Evolutionary conservation across 2,329 filamentous ascomycete genomes (phyloP).

Genomic region (Paecilomyces fulvus): DNA sequence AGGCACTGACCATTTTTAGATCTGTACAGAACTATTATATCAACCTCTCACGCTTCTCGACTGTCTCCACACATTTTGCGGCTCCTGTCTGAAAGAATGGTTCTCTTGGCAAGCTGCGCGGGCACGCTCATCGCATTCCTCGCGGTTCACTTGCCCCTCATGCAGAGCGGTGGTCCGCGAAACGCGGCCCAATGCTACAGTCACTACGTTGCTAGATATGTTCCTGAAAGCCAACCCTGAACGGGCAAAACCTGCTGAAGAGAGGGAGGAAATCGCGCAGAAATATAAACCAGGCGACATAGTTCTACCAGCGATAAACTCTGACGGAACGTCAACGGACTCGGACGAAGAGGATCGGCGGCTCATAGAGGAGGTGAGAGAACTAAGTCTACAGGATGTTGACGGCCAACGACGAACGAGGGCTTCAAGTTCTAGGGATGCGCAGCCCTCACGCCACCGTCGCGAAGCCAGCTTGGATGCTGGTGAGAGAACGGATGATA

Average conservation of each 20-base stretch:
- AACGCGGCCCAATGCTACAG: slow-evolving; percentile 82
- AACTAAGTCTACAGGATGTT: slow-evolving; percentile 56
- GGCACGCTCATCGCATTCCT: slow-evolving; percentile 25
- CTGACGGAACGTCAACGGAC: slow-evolving; percentile 20
- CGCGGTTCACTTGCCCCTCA: slow-evolving; percentile 79
- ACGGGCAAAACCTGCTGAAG: slow-evolving; percentile 58
- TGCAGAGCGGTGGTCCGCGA: slow-evolving; percentile 81
- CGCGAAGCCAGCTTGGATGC: slow-evolving; percentile 30
- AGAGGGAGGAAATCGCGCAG: slow-evolving; percentile 66
- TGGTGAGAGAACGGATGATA: slow-evolving; percentile 31
- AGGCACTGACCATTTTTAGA: slow-evolving; percentile 45
- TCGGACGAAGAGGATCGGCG: slow-evolving; percentile 57
- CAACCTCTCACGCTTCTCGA: slow-evolving; percentile 86
- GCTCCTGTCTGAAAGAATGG: slow-evolving; percentile 92
- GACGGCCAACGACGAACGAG: slow-evolving; percentile 15
- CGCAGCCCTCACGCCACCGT: slow-evolving; percentile 16
- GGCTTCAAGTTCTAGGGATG: slow-evolving; percentile 17
- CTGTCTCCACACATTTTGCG: slow-evolving; percentile 93
- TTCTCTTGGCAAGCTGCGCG: slow-evolving; percentile 68
- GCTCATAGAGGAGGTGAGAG: slow-evolving; percentile 62
- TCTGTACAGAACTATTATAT: slow-evolving; percentile 91
- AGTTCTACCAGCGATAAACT: slow-evolving; percentile 56
- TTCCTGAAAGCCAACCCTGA: slow-evolving; percentile 72
- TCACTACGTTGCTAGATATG: slow-evolving; percentile 84
- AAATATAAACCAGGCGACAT: slow-evolving; percentile 76